Evolutionary conservation across 768 basidiomycete species (phyloP), one percentile per base, ranked within the genome.

Genomic region (Mycena chlorophos): DNA sequence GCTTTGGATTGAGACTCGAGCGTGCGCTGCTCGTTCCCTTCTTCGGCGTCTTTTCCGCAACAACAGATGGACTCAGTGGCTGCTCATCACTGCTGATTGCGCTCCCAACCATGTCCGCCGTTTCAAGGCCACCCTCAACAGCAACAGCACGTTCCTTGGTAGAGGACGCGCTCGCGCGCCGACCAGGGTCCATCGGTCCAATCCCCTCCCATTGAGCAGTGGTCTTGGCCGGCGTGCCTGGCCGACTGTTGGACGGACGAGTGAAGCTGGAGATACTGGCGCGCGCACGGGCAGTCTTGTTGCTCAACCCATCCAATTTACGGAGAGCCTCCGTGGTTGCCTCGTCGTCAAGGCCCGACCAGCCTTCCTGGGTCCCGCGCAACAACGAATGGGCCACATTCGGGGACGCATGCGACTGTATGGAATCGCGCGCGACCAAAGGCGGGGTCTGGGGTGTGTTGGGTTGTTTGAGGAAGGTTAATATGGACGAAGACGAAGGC

Each of bases 321-420:
- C 94, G 84, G 30, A 99, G 77, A 8, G 93, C 92, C 64, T 96
- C 94, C 5, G 85, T 90, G 5, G 96, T 94, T 16, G 88, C 87
- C 63, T 91, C 87, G 66, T 95, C 92, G 64, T 92, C 88, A 64
- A 94, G 78, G 57, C 84, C 89, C 16, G 87, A 87, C 91, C 91
- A 94, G 25, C 92, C 92, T 68, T 92, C 88, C 68, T 94, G 91
- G 5, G 89, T 92, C 12, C 92, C 92, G 61, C 90, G 84, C 23
- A 94, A 79, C 51, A 93, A 74, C 1, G 91, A 92, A 66, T 94
- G 91, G 0, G 89, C 91, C 43, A 94, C 89, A 66, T 81, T 88
- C 4, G 87, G 75, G 31, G 85, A 73, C 12, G 74, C 56, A 62
- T 82, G 77, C 31, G 68, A 69, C 31, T 72, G 71, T 51, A 69